phyloP scores from a whole-genome alignment of 1,284 basidiomycete genomes.

The Fomitopsis betulina region DNA sequence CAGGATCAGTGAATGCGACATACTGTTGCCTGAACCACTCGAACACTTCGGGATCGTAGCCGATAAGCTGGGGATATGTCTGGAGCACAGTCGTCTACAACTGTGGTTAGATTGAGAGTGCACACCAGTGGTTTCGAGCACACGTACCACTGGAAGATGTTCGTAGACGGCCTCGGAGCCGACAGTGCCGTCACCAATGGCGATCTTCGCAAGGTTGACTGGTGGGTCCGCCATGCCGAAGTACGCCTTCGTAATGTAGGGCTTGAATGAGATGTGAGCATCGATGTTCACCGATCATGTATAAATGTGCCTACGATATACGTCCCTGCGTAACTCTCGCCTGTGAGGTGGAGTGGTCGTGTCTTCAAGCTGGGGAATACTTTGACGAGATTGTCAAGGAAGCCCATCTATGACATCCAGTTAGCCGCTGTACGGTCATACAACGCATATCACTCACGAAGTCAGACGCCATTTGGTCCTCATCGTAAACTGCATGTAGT shows the following conservation, averaged over 20 bases:
- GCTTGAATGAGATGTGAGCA: conserved; percentile 31
- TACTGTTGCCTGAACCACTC: conserved; percentile 67
- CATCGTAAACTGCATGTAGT: conserved; percentile 45
- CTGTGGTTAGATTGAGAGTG: background rate
- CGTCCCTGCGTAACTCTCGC: conserved; percentile 31
- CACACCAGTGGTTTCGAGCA: background rate
- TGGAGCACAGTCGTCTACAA: conserved; percentile 53
- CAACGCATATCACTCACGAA: conserved; percentile 44
- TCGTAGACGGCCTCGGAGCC: conserved; percentile 43
- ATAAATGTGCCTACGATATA: conserved; percentile 33
- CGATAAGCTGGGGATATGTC: conserved; percentile 71
- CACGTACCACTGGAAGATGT: conserved; percentile 48
- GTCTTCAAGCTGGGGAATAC: conserved; percentile 28
- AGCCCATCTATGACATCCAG: conserved; percentile 16
- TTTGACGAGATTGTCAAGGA: conserved; percentile 26
- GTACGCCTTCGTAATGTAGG: conserved; percentile 70
- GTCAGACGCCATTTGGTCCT: conserved; percentile 64
- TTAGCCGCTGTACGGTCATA: background rate
- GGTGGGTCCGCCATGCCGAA: conserved; percentile 60
- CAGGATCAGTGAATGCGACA: conserved; percentile 18
- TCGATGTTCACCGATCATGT: background rate
- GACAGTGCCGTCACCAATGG: conserved; percentile 65
- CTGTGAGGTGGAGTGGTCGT: conserved; percentile 28
- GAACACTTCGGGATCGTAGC: conserved; percentile 60
- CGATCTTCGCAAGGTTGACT: conserved; percentile 60